A percentile compares a stretch with the other conserved stretches of the same genome.
These are phyloP conservation scores for Botrytis aclada DNA, from an alignment of 2,329 filamentous ascomycete species.

Conservation along the genomic window DNA sequence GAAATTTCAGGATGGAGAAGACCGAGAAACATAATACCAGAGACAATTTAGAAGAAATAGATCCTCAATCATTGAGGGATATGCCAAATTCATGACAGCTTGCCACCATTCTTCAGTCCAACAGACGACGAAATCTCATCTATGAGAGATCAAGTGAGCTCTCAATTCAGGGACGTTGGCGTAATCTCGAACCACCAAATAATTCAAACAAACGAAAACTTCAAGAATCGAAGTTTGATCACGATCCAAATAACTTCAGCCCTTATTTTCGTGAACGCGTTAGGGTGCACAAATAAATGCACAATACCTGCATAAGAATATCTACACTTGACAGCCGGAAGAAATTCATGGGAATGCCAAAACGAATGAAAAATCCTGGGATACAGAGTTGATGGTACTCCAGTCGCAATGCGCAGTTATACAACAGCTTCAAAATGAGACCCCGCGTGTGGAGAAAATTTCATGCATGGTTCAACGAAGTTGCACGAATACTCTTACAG, in stretches of 20 bases:
- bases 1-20: too few relatives aligned
- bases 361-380: neutral
- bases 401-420: neutral
- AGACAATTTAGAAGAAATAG: too few relatives aligned
- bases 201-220: neutral
- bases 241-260: constrained; percentile 5
- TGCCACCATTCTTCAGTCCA: too few relatives aligned
- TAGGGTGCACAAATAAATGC: neutral
- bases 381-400: constrained; percentile 13
- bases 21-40: too few relatives aligned
- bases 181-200: too few relatives aligned
- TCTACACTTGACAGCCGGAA: neutral
- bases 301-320: neutral
- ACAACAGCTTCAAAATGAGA: constrained; percentile 8
- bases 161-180: neutral
- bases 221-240: neutral
- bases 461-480: constrained; percentile 9
- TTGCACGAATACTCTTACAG: neutral
- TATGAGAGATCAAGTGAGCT: neutral
- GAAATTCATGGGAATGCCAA: neutral
- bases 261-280: neutral
- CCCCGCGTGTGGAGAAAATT: neutral
- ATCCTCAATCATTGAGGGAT: too few relatives aligned
- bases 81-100: too few relatives aligned
- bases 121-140: neutral